These are phyloP conservation scores for Ganoderma lingzhi DNA, from an alignment of 1,284 basidiomycete genomes.

Conservation along the genomic window DNA sequence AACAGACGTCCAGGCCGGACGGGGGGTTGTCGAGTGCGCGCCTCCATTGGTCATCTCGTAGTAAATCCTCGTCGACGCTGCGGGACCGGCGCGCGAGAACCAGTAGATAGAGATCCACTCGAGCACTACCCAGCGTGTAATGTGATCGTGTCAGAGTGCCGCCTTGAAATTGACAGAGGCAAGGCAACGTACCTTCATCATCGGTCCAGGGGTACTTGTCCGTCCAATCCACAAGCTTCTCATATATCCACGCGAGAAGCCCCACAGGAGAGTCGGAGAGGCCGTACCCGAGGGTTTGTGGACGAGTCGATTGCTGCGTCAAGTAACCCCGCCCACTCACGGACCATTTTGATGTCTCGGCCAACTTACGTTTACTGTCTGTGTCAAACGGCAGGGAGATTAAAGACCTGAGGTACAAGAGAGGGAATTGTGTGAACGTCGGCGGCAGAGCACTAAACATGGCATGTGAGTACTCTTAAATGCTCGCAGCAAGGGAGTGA, in stretches of 20 bases:
- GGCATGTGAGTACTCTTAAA: not conserved
- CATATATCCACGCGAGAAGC: conserved; percentile 67
- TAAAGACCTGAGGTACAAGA: not conserved
- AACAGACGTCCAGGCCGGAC: conserved; percentile 38
- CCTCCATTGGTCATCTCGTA: conserved; percentile 44
- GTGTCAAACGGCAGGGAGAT: not conserved
- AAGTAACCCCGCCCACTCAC: conserved; percentile 40
- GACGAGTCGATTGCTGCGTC: conserved; percentile 53
- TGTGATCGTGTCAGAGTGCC: not conserved
- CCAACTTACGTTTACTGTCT: not conserved
- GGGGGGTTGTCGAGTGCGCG: not conserved
- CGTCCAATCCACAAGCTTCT: conserved; percentile 62
- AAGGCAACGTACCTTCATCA: conserved; percentile 50
- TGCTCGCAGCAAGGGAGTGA: not conserved
- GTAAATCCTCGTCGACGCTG: conserved; percentile 63
- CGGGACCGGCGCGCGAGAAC: conserved; percentile 63
- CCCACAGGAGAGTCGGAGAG: conserved; percentile 64
- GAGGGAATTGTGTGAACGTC: not conserved
- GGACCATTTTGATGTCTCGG: not conserved
- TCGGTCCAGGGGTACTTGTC: conserved; percentile 59
- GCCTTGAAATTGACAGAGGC: not conserved
- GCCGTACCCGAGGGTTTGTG: conserved; percentile 64
- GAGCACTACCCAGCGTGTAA: not conserved
- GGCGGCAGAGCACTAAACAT: not conserved
- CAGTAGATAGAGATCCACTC: conserved; percentile 56